A percentile compares a stretch with the other conserved stretches of the same genome.
Evolutionary conservation across 495 filamentous ascomycete genomes (phyloP).

Genomic region (Cenococcum geophilum): DNA sequence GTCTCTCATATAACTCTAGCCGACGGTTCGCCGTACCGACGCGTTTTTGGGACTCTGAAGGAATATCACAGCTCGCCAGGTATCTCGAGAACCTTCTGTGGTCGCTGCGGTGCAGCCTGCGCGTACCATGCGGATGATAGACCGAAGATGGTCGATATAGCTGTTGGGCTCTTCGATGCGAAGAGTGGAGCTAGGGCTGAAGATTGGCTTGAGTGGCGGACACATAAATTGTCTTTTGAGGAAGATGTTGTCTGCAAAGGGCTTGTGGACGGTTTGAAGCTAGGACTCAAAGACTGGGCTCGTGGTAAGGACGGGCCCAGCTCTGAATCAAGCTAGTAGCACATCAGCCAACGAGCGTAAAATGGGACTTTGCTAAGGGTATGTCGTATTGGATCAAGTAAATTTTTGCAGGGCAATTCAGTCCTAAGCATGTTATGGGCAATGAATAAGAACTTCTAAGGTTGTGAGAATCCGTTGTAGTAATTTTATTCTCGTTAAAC

Average conservation of each 20-base stretch:
- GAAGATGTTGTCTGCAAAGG: slow-evolving; percentile 16
- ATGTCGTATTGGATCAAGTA: too few species aligned
- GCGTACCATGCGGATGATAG: slow-evolving; percentile 57
- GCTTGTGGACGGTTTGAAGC: slow-evolving; percentile 9
- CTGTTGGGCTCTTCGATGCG: slow-evolving; percentile 53
- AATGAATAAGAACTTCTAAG: too few species aligned
- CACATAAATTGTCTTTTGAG: slow-evolving; percentile 11
- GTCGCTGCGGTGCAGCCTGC: slow-evolving; percentile 56
- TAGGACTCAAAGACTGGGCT: slow-evolving; percentile 6
- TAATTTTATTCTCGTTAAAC: too few species aligned
- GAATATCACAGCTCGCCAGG: slow-evolving; percentile 50
- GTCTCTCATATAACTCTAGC: slow-evolving; percentile 51
- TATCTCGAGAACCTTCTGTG: slow-evolving; percentile 58
- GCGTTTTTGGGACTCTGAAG: slow-evolving; percentile 49
- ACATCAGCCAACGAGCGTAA: too few species aligned
- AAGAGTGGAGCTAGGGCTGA: slow-evolving; percentile 49
- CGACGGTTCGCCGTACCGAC: slow-evolving; percentile 17
- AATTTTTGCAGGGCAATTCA: too few species aligned
- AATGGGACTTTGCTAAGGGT: too few species aligned
- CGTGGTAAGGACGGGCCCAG: too few species aligned
- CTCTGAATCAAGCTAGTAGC: too few species aligned
- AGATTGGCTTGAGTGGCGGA: slow-evolving; percentile 59
- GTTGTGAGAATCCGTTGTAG: too few species aligned
- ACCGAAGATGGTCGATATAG: slow-evolving; percentile 52
- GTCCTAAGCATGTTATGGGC: too few species aligned